These are phyloP conservation scores for Xylariaceae sp. DNA, from an alignment of 2,329 filamentous ascomycete genomes.

Conservation along the genomic window DNA sequence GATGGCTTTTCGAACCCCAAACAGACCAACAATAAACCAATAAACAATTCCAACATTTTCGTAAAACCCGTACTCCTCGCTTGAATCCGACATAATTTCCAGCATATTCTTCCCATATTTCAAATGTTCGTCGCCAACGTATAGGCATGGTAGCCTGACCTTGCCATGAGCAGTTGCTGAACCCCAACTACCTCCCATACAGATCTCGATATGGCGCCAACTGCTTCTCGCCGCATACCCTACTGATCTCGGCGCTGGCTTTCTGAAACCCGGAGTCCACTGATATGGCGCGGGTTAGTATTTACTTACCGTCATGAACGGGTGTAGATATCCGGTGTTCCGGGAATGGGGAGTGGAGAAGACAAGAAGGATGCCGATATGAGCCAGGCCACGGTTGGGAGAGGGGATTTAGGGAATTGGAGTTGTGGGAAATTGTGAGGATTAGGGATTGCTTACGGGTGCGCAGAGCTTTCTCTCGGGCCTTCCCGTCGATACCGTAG, in stretches of 20 bases:
- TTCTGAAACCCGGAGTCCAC: conserved; percentile 21
- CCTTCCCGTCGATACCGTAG: conserved; percentile 18
- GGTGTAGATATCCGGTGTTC: too few relatives aligned
- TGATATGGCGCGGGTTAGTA: conserved; percentile 2
- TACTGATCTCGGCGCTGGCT: conserved; percentile 22
- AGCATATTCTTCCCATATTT: background rate
- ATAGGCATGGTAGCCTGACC: too few relatives aligned
- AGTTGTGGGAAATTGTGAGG: background rate
- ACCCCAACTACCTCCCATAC: conserved; percentile 14
- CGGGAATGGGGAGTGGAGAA: background rate
- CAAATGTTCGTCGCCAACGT: background rate
- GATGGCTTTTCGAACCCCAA: too few relatives aligned
- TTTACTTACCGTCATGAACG: background rate
- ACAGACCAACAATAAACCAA: too few relatives aligned
- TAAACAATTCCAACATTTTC: background rate
- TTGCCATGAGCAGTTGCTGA: too few relatives aligned
- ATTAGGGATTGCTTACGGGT: conserved; percentile 6
- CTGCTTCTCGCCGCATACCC: conserved; percentile 20
- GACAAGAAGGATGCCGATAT: too few relatives aligned
- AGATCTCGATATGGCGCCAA: conserved; percentile 21
- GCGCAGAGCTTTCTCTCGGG: conserved; percentile 19
- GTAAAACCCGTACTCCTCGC: background rate
- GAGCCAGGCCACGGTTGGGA: too few relatives aligned
- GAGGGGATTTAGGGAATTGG: background rate
- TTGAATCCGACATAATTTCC: background rate